These are phyloP conservation scores for Lunasporangiospora selenospora DNA, from an alignment of 192 early-diverging fungal species.

Conservation along the genomic window DNA sequence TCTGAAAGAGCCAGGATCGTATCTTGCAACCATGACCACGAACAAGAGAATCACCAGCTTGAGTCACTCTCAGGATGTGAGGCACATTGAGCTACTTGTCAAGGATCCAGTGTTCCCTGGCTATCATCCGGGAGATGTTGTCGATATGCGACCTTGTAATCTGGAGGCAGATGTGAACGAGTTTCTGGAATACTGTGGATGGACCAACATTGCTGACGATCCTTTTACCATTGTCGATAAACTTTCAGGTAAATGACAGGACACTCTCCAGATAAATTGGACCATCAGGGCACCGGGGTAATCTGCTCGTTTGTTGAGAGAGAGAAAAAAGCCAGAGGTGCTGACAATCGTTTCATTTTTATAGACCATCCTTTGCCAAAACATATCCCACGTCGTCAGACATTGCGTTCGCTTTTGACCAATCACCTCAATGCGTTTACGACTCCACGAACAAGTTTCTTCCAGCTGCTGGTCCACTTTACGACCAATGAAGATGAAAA, in stretches of 20 bases:
- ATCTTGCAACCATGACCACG: constrained; percentile 44
- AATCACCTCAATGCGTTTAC: constrained; percentile 85
- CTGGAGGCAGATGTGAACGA: constrained; percentile 65
- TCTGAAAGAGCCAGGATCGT: constrained; percentile 33
- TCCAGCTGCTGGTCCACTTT: constrained; percentile 87
- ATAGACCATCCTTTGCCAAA: constrained; percentile 57
- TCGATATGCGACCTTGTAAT: constrained; percentile 80
- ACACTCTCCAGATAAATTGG: no score
- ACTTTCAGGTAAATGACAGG: constrained; percentile 52
- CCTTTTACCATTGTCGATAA: constrained; percentile 60
- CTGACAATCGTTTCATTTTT: no score
- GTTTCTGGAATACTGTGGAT: constrained; percentile 75
- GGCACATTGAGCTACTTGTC: constrained; percentile 73
- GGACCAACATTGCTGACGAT: constrained; percentile 70
- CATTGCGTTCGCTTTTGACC: constrained; percentile 78
- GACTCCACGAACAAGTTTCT: constrained; percentile 89
- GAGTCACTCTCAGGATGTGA: constrained; percentile 95
- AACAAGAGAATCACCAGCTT: constrained; percentile 76
- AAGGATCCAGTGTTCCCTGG: constrained; percentile 39
- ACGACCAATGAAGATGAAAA: constrained; percentile 68
- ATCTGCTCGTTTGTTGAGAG: no score
- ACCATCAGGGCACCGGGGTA: no score
- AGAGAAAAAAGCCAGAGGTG: no score
- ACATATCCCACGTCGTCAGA: constrained; percentile 60
- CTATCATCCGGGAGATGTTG: constrained; percentile 84